phyloP scores from a whole-genome alignment of 345 rosid species.

The Eutrema yunnanense region DNA sequence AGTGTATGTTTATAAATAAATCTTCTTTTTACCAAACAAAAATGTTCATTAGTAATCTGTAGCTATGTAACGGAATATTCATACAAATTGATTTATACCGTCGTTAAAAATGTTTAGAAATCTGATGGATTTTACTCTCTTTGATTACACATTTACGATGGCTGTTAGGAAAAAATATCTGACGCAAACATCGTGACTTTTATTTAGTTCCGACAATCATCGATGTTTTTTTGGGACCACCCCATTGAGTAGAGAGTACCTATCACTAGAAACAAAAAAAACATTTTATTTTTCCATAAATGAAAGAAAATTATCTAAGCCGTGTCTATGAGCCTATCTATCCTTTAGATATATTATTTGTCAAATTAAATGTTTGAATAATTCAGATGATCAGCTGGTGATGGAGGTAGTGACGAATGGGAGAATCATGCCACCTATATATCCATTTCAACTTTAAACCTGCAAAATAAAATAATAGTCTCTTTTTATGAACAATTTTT shows the following conservation, averaged over 20 bases:
- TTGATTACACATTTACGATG: not conserved
- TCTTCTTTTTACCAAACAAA: too few relatives aligned
- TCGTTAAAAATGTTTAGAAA: too few relatives aligned
- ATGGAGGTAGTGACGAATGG: not conserved
- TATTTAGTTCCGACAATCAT: not conserved
- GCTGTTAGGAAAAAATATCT: not conserved
- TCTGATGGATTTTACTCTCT: too few relatives aligned
- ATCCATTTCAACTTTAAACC: not conserved
- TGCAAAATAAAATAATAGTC: too few relatives aligned
- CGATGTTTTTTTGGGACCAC: not conserved
- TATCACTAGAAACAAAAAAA: not conserved
- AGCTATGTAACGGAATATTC: too few relatives aligned
- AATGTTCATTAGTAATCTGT: too few relatives aligned
- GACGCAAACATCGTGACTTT: not conserved
- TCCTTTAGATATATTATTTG: not conserved
- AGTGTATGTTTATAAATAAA: too few relatives aligned
- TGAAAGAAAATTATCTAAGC: not conserved
- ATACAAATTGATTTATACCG: too few relatives aligned
- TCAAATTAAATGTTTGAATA: not conserved
- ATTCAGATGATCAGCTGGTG: not conserved
- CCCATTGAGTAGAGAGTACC: not conserved
- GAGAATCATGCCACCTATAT: not conserved
- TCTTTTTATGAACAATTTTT: too few relatives aligned
- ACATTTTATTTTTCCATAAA: too few relatives aligned
- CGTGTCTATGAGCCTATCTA: not conserved